Evolutionary conservation across 768 basidiomycete species (phyloP).

Genomic region (Tricholoma sp.): DNA sequence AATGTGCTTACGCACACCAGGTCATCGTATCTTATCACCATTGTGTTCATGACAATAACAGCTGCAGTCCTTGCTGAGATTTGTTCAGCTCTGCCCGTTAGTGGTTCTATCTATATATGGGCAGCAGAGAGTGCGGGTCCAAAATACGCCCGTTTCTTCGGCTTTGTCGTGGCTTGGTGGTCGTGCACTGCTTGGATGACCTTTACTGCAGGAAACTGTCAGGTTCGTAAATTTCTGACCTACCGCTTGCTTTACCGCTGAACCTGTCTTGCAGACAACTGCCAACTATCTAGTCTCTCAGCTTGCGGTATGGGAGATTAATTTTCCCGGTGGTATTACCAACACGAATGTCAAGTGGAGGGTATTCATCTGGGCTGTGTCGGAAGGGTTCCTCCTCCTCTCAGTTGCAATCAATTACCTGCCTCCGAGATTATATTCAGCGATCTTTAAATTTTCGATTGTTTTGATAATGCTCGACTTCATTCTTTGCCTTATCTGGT

Average conservation of each 20-base stretch:
- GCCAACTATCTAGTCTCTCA: conserved; percentile 90
- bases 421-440: conserved; percentile 69
- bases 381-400: conserved; percentile 66
- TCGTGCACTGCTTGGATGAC: conserved; percentile 96
- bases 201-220: conserved; percentile 83
- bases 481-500: conserved; percentile 84
- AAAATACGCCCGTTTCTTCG: conserved; percentile 81
- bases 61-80: conserved; percentile 86
- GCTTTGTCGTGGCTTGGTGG: conserved; percentile 93
- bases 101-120: conserved; percentile 94
- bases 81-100: conserved; percentile 82
- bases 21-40: conserved; percentile 80
- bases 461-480: conserved; percentile 81
- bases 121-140: conserved; percentile 89
- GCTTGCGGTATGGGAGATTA: conserved; percentile 70
- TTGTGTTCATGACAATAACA: conserved; percentile 85
- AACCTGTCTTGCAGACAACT: conserved; percentile 49
- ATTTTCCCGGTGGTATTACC: conserved; percentile 76
- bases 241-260: not conserved
- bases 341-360: conserved; percentile 80
- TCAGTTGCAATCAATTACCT: conserved; percentile 83
- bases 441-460: conserved; percentile 73
- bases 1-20: conserved; percentile 32
- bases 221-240: conserved; percentile 41
- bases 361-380: conserved; percentile 77